These are phyloP conservation scores for Euphorbia tirucalli DNA, from an alignment of 345 rosid species.

Conservation along the genomic window DNA sequence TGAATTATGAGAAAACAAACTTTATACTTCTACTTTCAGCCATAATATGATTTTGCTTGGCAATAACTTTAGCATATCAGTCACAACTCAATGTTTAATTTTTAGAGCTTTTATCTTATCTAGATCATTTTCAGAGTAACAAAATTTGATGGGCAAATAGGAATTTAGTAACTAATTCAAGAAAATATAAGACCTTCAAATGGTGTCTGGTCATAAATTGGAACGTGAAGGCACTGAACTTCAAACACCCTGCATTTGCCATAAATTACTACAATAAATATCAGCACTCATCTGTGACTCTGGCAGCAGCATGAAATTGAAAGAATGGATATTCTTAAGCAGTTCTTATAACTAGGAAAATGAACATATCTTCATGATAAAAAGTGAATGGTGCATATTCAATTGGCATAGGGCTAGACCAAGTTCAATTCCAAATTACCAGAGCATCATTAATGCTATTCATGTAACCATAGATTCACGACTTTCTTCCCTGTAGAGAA, in stretches of 20 bases:
- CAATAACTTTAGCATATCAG: neutral
- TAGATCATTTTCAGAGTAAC: neutral
- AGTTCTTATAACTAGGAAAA: neutral
- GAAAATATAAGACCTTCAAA: slow-evolving; percentile 47
- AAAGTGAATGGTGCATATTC: neutral
- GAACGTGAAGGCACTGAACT: slow-evolving; percentile 82
- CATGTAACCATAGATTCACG: neutral
- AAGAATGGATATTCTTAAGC: neutral
- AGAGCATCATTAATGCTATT: no score
- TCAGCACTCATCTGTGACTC: neutral
- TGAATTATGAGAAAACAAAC: neutral
- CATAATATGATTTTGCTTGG: neutral
- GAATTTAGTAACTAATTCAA: neutral
- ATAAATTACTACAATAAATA: neutral
- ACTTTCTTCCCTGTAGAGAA: no score
- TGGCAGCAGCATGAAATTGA: neutral
- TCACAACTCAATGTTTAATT: neutral
- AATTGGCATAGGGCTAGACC: no score
- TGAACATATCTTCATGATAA: neutral
- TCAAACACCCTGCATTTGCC: slow-evolving; percentile 65
- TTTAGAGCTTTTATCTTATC: neutral
- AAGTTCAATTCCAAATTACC: no score
- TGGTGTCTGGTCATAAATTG: slow-evolving; percentile 66
- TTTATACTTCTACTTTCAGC: neutral
- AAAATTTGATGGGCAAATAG: neutral